Conservation (phyloP, 306 rosid species). For the Vigna hirtella region DNA sequence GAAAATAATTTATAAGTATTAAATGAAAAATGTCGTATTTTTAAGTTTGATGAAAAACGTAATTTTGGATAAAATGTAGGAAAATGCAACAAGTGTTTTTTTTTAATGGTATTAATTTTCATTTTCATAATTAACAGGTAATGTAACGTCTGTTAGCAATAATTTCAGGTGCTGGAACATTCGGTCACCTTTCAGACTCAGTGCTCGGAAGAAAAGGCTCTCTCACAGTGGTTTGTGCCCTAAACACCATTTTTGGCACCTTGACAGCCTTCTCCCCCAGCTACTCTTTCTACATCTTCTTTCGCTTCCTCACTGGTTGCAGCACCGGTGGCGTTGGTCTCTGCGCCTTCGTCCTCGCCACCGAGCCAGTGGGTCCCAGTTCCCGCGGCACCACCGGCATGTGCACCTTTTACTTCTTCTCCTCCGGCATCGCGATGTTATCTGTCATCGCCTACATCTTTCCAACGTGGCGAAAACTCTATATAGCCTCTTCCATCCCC, state of each 20-base stretch:
- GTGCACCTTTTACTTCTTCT: conserved; percentile 93
- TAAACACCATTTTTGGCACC: conserved; percentile 70
- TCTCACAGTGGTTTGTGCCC: conserved; percentile 60
- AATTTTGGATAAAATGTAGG: too few relatives aligned
- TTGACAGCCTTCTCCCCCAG: conserved; percentile 66
- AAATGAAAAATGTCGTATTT: too few relatives aligned
- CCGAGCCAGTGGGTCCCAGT: conserved; percentile 74
- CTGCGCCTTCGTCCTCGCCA: conserved; percentile 85
- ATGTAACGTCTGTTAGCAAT: neutral
- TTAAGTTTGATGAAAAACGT: too few relatives aligned
- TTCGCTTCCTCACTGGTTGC: conserved; percentile 80
- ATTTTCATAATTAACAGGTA: too few relatives aligned
- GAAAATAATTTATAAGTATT: too few relatives aligned
- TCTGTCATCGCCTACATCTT: conserved; percentile 66
- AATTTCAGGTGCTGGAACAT: conserved; percentile 79
- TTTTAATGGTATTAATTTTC: too few relatives aligned
- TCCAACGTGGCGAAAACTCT: conserved; percentile 68
- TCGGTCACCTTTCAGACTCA: conserved; percentile 83
- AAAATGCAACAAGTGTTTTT: too few relatives aligned
- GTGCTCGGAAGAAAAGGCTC: conserved; percentile 81
- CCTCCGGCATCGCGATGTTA: conserved; percentile 68
- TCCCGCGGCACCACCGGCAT: conserved; percentile 71
- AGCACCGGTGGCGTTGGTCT: conserved; percentile 88
- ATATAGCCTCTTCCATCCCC: conserved; percentile 71
- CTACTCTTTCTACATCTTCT: conserved; percentile 57